These are phyloP conservation scores for Mycena albidolilacea DNA, from an alignment of 768 basidiomycete genomes.

Conservation along the genomic window DNA sequence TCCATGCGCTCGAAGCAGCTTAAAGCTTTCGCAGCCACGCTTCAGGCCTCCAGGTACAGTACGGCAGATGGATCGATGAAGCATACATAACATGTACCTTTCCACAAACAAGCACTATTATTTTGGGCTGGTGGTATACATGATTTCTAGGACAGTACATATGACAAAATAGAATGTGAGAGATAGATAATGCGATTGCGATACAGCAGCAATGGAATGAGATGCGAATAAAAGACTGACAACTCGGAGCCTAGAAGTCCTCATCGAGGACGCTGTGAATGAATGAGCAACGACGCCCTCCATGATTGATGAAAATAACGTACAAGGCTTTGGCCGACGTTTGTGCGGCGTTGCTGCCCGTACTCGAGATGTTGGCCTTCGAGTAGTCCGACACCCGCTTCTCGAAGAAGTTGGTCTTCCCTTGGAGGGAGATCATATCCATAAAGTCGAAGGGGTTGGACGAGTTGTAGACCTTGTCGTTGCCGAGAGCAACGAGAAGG, in stretches of 20 bases:
- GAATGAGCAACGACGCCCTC: constrained; percentile 25
- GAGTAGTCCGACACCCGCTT: constrained; percentile 80
- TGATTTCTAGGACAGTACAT: constrained; percentile 30
- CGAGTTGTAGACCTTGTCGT: constrained; percentile 72
- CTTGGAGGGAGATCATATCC: constrained; percentile 84
- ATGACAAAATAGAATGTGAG: constrained; percentile 11
- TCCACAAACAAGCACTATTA: neutral
- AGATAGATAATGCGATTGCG: constrained; percentile 26
- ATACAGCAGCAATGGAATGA: constrained; percentile 33
- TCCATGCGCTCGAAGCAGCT: too few species aligned
- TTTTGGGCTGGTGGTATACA: constrained; percentile 20
- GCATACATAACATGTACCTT: neutral
- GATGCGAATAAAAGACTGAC: constrained; percentile 17
- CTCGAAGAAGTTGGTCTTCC: constrained; percentile 90
- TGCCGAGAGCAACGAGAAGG: constrained; percentile 77
- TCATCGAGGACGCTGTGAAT: constrained; percentile 50
- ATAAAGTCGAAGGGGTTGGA: constrained; percentile 75
- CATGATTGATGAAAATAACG: constrained; percentile 32
- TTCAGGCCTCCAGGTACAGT: neutral
- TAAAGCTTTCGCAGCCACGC: neutral
- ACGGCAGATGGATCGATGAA: neutral
- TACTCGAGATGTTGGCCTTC: constrained; percentile 71
- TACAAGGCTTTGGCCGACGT: constrained; percentile 52
- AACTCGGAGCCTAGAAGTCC: constrained; percentile 47
- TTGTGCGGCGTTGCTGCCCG: constrained; percentile 54